Percentiles rank a stretch among this genome's conserved stretches.
These are phyloP conservation scores for Petunia axillaris DNA, from an alignment of 257 asterid species.

Conservation along the genomic window DNA sequence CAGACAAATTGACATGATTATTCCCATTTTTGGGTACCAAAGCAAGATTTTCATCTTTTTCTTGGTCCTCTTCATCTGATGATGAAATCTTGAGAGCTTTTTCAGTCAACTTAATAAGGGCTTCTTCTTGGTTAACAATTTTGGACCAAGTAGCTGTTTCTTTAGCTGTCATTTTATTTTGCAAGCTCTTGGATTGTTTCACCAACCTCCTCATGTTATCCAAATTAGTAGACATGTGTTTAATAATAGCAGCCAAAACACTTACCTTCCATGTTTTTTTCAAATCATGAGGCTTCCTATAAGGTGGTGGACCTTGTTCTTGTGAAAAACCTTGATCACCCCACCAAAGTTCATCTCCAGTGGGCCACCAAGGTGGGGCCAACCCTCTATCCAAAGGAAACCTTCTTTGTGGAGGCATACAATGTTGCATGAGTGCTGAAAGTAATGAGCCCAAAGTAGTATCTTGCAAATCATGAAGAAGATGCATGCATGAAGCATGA, in stretches of 20 bases:
- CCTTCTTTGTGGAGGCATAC: constrained; percentile 64
- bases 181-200: constrained; percentile 59
- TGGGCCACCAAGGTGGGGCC: constrained; percentile 86
- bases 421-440: constrained; percentile 69
- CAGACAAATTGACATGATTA: not conserved
- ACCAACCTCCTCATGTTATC: constrained; percentile 50
- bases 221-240: constrained; percentile 56
- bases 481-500: constrained; percentile 38
- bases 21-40: not conserved
- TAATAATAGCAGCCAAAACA: constrained; percentile 59
- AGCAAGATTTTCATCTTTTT: constrained; percentile 19
- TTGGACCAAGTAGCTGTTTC: constrained; percentile 54
- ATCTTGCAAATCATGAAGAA: constrained; percentile 63
- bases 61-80: constrained; percentile 20
- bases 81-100: constrained; percentile 40
- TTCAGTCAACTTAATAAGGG: constrained; percentile 31
- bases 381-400: constrained; percentile 61
- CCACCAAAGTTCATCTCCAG: constrained; percentile 67
- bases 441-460: constrained; percentile 65
- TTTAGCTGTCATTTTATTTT: constrained; percentile 65
- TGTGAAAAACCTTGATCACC: constrained; percentile 56
- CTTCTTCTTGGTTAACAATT: constrained; percentile 59
- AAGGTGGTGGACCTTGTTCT: constrained; percentile 61
- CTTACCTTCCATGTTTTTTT: constrained; percentile 65
- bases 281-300: constrained; percentile 65